Percentiles rank a stretch among this genome's conserved stretches.
Conservation (phyloP, 495 filamentous ascomycete species). For the Rhypophila decipiens region DNA sequence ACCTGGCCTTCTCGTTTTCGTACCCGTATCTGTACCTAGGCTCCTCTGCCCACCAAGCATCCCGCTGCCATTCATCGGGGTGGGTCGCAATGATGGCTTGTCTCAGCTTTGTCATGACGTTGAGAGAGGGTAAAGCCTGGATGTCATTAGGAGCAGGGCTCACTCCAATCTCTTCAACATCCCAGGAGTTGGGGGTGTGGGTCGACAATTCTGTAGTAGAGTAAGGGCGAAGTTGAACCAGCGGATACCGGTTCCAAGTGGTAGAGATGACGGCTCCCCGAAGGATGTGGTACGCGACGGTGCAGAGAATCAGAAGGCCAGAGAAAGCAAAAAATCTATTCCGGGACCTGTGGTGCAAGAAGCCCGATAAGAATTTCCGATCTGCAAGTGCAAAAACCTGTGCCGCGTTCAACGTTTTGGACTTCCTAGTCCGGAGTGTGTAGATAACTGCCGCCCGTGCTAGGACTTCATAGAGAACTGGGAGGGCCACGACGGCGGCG, state of each 20-base stretch:
- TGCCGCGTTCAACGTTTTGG: slow-evolving; percentile 1
- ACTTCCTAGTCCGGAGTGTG: neutral
- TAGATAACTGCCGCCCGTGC: slow-evolving; percentile 4
- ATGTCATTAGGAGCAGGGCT: too few relatives aligned
- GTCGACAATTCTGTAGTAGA: too few relatives aligned
- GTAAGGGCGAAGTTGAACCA: too few relatives aligned
- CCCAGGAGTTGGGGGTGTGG: too few relatives aligned
- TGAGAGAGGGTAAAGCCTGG: neutral
- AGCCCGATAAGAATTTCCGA: too few relatives aligned
- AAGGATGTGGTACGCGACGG: too few relatives aligned
- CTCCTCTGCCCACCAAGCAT: neutral
- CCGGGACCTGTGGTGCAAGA: too few relatives aligned
- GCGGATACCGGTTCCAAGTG: too few relatives aligned
- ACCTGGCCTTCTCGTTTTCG: neutral
- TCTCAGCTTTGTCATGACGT: neutral
- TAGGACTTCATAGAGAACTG: slow-evolving; percentile 12
- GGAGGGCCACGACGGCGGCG: slow-evolving; percentile 3
- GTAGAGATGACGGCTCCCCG: too few relatives aligned
- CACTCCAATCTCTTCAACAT: too few relatives aligned
- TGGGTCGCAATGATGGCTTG: neutral
- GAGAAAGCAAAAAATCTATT: too few relatives aligned
- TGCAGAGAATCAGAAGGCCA: too few relatives aligned
- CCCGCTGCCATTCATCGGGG: neutral
- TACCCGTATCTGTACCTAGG: neutral
- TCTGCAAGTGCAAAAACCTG: slow-evolving; percentile 3